Evolutionary conservation across 306 rosid genomes (phyloP), one percentile per base, ranked within the genome.

Genomic region (Gastrolobium villosum): DNA sequence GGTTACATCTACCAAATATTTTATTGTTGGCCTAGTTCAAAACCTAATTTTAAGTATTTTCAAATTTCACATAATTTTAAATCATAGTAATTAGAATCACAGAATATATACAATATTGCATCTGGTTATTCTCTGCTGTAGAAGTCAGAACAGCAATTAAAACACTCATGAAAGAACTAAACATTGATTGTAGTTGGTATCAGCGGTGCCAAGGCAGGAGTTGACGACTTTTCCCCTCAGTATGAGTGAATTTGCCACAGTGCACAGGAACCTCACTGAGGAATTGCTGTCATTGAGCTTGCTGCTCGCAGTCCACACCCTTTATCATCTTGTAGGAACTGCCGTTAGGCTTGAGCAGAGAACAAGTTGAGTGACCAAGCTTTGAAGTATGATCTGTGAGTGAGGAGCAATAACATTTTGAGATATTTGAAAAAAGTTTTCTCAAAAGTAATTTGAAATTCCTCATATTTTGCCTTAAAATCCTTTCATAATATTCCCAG

Each of bases 171-270:
- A 57, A 36, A 35, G 45, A 35, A n/a, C 62, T 28, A 54, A 20
- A 20, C 52, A 15, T 35, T 54, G 50, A 39, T 53, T 71, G 26
- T 36, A 10, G 14, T 15, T 70, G 11, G 50, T 35, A 53, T 70
- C 26, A 20, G 60, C 4, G 0, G 81, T 56, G 3, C 92, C 88
- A 11, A 92, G 54, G 61, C 88, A 87, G n/a, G 91, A 90, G 69
- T 87, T 90, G 37, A 87, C 70, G 15, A 90, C 93, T 55, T 90
- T 89, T 14, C 91, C 82, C 41, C 87, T 92, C 0, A 92, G 90
- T 64, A 84, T 88, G 89, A 0, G 88, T 83, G 34, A 90, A 92
- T 81, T 85, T 7, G 88, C 90, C n/a, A 88, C 90, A 0, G 85
- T 87, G 20, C 92, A 76, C 73, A 85, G 7, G 73, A 63, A 81